Evolutionary conservation across 2,329 filamentous ascomycete genomes (phyloP).

Genomic region (Calonectria hawksworthii): DNA sequence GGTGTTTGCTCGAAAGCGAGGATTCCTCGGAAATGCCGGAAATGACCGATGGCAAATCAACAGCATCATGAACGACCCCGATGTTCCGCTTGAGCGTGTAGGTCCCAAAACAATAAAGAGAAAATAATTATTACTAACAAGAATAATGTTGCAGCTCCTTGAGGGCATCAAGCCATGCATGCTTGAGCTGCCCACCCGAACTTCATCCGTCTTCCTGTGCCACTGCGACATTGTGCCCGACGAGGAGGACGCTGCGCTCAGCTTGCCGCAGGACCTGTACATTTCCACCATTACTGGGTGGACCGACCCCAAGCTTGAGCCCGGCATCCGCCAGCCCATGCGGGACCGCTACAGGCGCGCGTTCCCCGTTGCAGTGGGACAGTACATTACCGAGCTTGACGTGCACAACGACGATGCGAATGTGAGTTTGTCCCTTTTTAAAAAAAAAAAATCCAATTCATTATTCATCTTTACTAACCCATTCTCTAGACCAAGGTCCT

Average conservation of each 20-base stretch:
- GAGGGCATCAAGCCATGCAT: constrained; percentile 24
- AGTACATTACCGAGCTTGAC: constrained; percentile 23
- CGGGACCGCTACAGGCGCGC: constrained; percentile 22
- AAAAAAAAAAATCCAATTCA: background rate
- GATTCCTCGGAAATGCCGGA: constrained; percentile 24
- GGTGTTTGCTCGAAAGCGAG: constrained; percentile 24
- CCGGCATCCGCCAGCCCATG: constrained; percentile 24
- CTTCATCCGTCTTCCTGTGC: constrained; percentile 23
- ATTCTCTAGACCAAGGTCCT: constrained; percentile 17
- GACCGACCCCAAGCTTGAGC: constrained; percentile 27
- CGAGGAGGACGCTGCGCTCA: constrained; percentile 22
- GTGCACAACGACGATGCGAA: constrained; percentile 23
- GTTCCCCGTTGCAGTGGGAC: constrained; percentile 21
- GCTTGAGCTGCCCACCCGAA: constrained; percentile 23
- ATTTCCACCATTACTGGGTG: constrained; percentile 28
- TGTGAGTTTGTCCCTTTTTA: background rate
- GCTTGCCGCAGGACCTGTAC: constrained; percentile 23
- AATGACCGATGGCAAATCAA: constrained; percentile 29
- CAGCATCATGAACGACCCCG: constrained; percentile 29
- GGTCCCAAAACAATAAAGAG: background rate
- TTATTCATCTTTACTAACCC: background rate
- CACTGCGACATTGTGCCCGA: constrained; percentile 23
- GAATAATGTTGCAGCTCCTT: background rate
- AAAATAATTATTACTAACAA: background rate
- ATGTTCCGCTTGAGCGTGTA: constrained; percentile 19